Evolutionary conservation across 306 rosid species (phyloP), one percentile per base, ranked within the genome.

Genomic region (Ammopiptanthus mongolicus): DNA sequence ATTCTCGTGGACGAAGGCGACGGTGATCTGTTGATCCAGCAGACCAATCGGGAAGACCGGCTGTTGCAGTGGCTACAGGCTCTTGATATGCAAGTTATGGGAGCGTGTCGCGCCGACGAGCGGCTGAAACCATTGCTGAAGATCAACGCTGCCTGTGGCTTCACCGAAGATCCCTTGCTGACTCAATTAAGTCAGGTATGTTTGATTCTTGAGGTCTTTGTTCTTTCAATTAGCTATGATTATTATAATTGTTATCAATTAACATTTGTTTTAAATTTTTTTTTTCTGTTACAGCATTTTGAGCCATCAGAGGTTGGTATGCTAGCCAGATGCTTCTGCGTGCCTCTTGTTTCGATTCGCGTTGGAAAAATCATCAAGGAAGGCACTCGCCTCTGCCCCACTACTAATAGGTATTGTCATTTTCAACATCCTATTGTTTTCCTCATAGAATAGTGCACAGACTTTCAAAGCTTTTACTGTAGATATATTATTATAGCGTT

Each of bases 251-350:
- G 33, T 36, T 66, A 42, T 53, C 3, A 10, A 3, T 9, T 41
- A 41, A 41, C 0, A 52, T 75, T 10, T 62, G 29, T n/a, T 21
- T 22, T 8, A 25, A 12, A 1, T 5, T 0, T 2, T 15, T 11
- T 13, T 42, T 0, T 29, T 42, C 56, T n/a, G 12, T 72, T 85
- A 41, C 82, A 96, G 99, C 97, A 96, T 92, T 96, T 96, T 25
- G 98, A 92, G 88, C 98, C 93, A 6, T 97, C 84, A 0, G 99
- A 96, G 78, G 98, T 96, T 74, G 98, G 96, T 12, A 89, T 96
- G 89, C 78, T 96, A 31, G 99, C 98, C 3, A 92, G 99, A 84
- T 96, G 99, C 89, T 96, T 96, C 76, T 96, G 97, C 69, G 86
- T 92, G 65, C 99, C 99, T 8, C 98, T 96, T 59, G 99, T 96